Percentiles rank a stretch among this genome's conserved stretches.
Conservation (phyloP, 2,329 filamentous ascomycete genomes). For the Scleromitrula shiraiana region DNA sequence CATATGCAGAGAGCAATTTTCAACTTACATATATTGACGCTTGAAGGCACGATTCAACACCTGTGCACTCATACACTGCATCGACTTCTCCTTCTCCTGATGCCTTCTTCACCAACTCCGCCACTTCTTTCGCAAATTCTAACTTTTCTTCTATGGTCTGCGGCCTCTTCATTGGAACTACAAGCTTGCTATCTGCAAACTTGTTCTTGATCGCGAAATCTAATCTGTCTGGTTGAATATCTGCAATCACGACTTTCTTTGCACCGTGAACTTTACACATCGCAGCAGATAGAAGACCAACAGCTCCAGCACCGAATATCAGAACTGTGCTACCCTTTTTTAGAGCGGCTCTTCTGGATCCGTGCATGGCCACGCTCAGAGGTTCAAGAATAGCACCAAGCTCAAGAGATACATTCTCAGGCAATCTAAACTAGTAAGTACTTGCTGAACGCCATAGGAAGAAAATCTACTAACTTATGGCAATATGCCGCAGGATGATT, state of each 20-base stretch:
- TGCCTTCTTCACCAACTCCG: slow-evolving; percentile 48
- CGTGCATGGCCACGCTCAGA: slow-evolving; percentile 80
- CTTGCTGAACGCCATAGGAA: not conserved
- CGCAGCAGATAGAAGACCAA: slow-evolving; percentile 53
- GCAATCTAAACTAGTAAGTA: slow-evolving; percentile 21
- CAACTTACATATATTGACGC: slow-evolving; percentile 42
- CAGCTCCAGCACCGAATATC: slow-evolving; percentile 87
- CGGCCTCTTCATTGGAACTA: slow-evolving; percentile 28
- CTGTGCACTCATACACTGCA: slow-evolving; percentile 58
- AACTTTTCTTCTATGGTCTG: slow-evolving; percentile 27
- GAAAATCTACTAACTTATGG: slow-evolving; percentile 52
- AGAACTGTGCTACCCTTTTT: slow-evolving; percentile 76
- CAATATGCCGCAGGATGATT: slow-evolving; percentile 96
- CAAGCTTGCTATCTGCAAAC: slow-evolving; percentile 27
- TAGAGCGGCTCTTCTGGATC: slow-evolving; percentile 72
- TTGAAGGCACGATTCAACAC: slow-evolving; percentile 48
- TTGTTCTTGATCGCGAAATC: slow-evolving; percentile 53
- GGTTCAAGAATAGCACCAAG: slow-evolving; percentile 88
- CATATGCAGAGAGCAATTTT: slow-evolving; percentile 45
- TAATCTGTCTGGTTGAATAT: slow-evolving; percentile 83
- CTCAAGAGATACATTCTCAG: slow-evolving; percentile 75
- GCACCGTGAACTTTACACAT: slow-evolving; percentile 62
- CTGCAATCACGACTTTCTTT: slow-evolving; percentile 83
- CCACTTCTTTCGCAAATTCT: slow-evolving; percentile 30
- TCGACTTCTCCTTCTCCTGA: slow-evolving; percentile 43